phyloP scores from a whole-genome alignment of 1,284 basidiomycete genomes.

The Cryptococcus sp. region DNA sequence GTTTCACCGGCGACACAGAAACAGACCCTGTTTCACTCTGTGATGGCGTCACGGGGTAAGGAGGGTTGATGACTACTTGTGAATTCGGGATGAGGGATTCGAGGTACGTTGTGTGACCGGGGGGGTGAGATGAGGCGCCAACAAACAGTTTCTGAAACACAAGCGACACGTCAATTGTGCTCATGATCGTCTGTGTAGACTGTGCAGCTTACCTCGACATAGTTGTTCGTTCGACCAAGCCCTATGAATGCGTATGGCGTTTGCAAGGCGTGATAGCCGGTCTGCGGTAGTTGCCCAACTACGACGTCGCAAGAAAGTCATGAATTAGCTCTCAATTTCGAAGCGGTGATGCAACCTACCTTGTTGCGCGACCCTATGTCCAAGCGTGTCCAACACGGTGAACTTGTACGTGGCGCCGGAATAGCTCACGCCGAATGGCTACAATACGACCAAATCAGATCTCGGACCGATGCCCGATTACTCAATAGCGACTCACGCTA shows the following conservation, averaged over 20 bases:
- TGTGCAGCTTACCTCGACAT: conserved; percentile 72
- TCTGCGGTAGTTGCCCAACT: conserved; percentile 92
- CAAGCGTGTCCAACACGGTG: conserved; percentile 91
- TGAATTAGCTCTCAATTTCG: background rate
- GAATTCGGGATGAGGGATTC: conserved; percentile 98
- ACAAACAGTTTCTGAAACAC: conserved; percentile 72
- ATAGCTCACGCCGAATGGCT: conserved; percentile 92
- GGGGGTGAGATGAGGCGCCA: conserved; percentile 74
- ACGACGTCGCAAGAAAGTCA: conserved; percentile 6
- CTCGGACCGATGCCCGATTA: background rate
- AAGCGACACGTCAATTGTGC: background rate
- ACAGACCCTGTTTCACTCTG: conserved; percentile 50
- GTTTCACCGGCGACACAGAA: conserved; percentile 21
- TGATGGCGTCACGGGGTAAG: conserved; percentile 41
- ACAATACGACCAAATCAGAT: conserved; percentile 9
- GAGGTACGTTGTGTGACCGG: conserved; percentile 75
- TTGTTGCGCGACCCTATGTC: conserved; percentile 84
- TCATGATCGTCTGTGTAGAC: background rate
- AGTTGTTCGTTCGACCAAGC: conserved; percentile 98
- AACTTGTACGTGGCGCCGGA: conserved; percentile 97
- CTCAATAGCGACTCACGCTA: conserved; percentile 60
- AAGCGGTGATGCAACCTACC: conserved; percentile 56
- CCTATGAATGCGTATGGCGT: conserved; percentile 96
- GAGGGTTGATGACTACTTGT: conserved; percentile 91
- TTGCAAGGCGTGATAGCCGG: conserved; percentile 81